Percentiles rank a stretch among this genome's conserved stretches.
These are phyloP conservation scores for Fusarium beomiforme DNA, from an alignment of 2,329 filamentous ascomycete genomes.

Conservation along the genomic window DNA sequence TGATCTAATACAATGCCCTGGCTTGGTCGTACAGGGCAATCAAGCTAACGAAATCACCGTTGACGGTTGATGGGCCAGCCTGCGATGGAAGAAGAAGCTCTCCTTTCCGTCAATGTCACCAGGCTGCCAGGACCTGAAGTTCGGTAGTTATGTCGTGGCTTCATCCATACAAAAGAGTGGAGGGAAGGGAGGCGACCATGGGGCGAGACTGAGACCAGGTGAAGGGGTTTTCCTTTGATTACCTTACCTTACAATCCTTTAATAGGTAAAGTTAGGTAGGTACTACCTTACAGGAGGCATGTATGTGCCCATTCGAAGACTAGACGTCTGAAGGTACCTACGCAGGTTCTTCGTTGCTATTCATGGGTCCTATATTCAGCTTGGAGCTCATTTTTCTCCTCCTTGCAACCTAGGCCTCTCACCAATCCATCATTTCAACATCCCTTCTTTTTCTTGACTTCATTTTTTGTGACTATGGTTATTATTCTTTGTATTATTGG, in stretches of 20 bases:
- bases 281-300: neutral
- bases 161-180: neutral
- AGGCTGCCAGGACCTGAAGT: neutral
- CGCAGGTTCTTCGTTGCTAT: neutral
- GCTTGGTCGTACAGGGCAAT: constrained; percentile 35
- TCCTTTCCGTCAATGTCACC: constrained; percentile 6
- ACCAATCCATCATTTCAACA: neutral
- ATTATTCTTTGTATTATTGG: constrained; percentile 34
- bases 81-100: constrained; percentile 14
- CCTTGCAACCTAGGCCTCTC: constrained; percentile 21
- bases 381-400: constrained; percentile 30
- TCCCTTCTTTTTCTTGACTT: constrained; percentile 1
- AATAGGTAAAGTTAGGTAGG: too few species aligned
- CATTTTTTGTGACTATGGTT: constrained; percentile 30
- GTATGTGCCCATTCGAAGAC: neutral
- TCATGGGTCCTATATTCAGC: neutral
- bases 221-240: constrained; percentile 8
- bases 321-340: neutral
- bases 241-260: neutral
- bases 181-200: constrained; percentile 26
- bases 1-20: constrained; percentile 21
- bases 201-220: constrained; percentile 12
- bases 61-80: constrained; percentile 30
- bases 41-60: constrained; percentile 20
- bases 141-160: constrained; percentile 22